Percentiles rank a stretch among this genome's conserved stretches.
Evolutionary conservation across 192 early-diverging fungal species (phyloP).

Genomic region (Helicostylum pulchrum): DNA sequence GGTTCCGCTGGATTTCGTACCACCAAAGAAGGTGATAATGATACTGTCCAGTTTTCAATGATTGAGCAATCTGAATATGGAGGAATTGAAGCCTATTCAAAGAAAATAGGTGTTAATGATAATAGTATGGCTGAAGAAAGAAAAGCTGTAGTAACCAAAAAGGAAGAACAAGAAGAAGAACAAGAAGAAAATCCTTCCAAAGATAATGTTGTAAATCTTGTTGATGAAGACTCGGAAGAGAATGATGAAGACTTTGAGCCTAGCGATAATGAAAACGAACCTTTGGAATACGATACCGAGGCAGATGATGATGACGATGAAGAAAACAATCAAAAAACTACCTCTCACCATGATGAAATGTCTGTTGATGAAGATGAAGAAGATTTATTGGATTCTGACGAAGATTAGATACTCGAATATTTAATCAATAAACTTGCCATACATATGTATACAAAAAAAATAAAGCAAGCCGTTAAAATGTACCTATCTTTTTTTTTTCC

Average conservation of each 20-base stretch:
- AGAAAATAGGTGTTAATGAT: constrained; percentile 30
- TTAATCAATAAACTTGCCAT: background rate
- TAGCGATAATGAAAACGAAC: constrained; percentile 1
- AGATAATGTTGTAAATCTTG: constrained; percentile 3
- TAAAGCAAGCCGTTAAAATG: no score
- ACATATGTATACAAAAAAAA: constrained; percentile 1
- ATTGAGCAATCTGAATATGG: constrained; percentile 42
- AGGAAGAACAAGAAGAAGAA: background rate
- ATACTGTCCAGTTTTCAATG: constrained; percentile 35
- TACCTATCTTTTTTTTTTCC: no score
- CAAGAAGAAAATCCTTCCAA: background rate
- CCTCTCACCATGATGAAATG: background rate
- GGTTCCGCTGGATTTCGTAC: constrained; percentile 1
- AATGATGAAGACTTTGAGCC: constrained; percentile 23
- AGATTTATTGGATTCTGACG: background rate
- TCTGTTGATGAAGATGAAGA: background rate
- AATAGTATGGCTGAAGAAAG: constrained; percentile 27
- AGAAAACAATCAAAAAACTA: background rate
- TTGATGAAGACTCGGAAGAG: constrained; percentile 11
- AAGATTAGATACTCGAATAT: background rate
- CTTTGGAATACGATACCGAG: constrained; percentile 15
- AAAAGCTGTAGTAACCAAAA: constrained; percentile 19
- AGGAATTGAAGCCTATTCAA: constrained; percentile 36
- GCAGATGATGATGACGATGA: constrained; percentile 31
- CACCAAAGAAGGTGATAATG: constrained; percentile 4